A percentile compares a stretch with the other conserved stretches of the same genome.
These are phyloP conservation scores for Fusarium fujikuroi DNA, from an alignment of 2,329 filamentous ascomycete genomes.

Conservation along the genomic window DNA sequence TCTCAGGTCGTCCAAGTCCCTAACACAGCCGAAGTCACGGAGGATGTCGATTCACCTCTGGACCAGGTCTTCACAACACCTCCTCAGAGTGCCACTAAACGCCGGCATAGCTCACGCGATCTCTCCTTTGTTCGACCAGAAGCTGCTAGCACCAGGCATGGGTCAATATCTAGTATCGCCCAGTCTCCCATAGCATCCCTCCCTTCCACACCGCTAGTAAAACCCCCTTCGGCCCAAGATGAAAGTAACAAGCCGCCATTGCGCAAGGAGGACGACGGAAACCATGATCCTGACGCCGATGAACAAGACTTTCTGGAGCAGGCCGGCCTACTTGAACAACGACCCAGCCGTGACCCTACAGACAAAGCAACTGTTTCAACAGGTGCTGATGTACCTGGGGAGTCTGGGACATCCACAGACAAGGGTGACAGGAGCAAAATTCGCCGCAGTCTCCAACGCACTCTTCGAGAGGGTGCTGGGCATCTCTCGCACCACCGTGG, in stretches of 20 bases:
- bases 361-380: slow-evolving; percentile 52
- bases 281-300: slow-evolving; percentile 68
- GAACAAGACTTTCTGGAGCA: slow-evolving; percentile 76
- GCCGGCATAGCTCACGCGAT: slow-evolving; percentile 43
- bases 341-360: slow-evolving; percentile 43
- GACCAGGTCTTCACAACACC: slow-evolving; percentile 47
- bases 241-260: slow-evolving; percentile 33
- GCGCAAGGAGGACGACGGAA: slow-evolving; percentile 32
- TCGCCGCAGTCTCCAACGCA: slow-evolving; percentile 88
- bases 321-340: slow-evolving; percentile 68
- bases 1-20: slow-evolving; percentile 31
- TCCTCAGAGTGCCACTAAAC: slow-evolving; percentile 45
- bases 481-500: slow-evolving; percentile 75
- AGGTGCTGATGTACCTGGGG: slow-evolving; percentile 47
- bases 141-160: slow-evolving; percentile 41
- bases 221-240: slow-evolving; percentile 33
- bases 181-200: slow-evolving; percentile 44
- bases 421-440: slow-evolving; percentile 72
- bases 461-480: slow-evolving; percentile 81
- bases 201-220: slow-evolving; percentile 36
- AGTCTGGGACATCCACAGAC: slow-evolving; percentile 51
- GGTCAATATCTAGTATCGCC: slow-evolving; percentile 48
- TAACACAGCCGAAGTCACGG: slow-evolving; percentile 24
- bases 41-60: slow-evolving; percentile 43
- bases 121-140: slow-evolving; percentile 40